Evolutionary conservation across 768 basidiomycete genomes (phyloP), one percentile per base, ranked within the genome.

Genomic region (Termitomyces sp.): DNA sequence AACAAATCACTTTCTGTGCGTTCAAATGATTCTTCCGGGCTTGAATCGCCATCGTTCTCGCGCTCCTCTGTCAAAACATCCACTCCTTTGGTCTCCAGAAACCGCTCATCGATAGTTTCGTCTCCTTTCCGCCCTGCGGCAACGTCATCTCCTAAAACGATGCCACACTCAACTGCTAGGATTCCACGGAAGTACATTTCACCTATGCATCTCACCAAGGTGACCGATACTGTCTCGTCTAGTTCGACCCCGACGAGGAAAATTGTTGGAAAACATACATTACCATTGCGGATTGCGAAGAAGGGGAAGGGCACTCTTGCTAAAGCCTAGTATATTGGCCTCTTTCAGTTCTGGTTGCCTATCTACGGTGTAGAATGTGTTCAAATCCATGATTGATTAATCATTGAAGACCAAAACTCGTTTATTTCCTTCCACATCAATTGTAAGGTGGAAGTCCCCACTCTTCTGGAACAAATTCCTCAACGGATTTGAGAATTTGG

Each of bases 361-460:
- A 14, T 11, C 15, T 34, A 22, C 15, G 22, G 3, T 43, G 44
- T 15, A 41, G 37, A 21, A 5, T 46, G 51, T 19, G 22, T 35
- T 22, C 11, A 38, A 49, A 49, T 37, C 8, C 34, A 15, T 37
- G 9, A 8, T 44, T 5, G 14, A 15, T 17, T 34, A 35, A 35
- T 19, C 9, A 19, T 19, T 19, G 2, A 35, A 21, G 40, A 11
- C 28, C 14, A 17, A 24, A 40, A 32, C 7, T 32, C 17, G 12
- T n/a, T 7, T 17, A 28, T 11, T 32, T 45, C 17, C 15, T 24
- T 30, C 41, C 17, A 30, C 34, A 55, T 37, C 30, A 35, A 11
- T 35, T 7, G 38, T 87, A 93, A 11, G 88, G 78, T 19, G 91
- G 91, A 28, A 93, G 72, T 2, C 90, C 92, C 89, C 90, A 94